Evolutionary conservation across 2,329 filamentous ascomycete species (phyloP).

Genomic region (Penicillium sp.): DNA sequence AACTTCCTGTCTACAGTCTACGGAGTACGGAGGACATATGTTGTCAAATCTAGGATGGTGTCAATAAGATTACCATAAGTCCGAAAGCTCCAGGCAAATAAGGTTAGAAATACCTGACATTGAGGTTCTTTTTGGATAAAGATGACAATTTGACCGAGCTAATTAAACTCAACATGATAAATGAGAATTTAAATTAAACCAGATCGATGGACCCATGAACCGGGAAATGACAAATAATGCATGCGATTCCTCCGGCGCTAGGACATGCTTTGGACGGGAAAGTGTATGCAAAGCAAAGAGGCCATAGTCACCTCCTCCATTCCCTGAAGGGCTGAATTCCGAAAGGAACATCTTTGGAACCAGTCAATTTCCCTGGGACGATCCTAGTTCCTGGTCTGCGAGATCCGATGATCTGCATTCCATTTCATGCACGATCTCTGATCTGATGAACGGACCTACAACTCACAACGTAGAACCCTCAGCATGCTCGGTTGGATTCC

Average conservation of each 20-base stretch:
- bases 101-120: no score
- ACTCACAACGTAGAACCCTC: no score
- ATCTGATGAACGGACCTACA: conserved; percentile 5
- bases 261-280: background rate
- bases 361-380: conserved; percentile 1
- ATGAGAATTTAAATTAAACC: background rate
- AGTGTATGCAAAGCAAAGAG: no score
- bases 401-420: conserved; percentile 28
- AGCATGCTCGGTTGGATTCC: no score
- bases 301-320: background rate
- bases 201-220: background rate
- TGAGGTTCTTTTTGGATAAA: background rate
- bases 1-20: no score
- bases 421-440: conserved; percentile 26
- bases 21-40: no score
- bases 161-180: background rate
- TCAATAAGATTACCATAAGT: no score
- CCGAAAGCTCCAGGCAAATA: no score
- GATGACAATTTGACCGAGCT: background rate
- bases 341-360: background rate
- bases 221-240: conserved; percentile 9
- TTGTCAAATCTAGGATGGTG: no score
- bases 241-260: conserved; percentile 3
- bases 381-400: conserved; percentile 13
- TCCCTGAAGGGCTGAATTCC: conserved; percentile 3